Conservation (phyloP, 441 rosid genomes). For the Dalechampia spathulata region DNA sequence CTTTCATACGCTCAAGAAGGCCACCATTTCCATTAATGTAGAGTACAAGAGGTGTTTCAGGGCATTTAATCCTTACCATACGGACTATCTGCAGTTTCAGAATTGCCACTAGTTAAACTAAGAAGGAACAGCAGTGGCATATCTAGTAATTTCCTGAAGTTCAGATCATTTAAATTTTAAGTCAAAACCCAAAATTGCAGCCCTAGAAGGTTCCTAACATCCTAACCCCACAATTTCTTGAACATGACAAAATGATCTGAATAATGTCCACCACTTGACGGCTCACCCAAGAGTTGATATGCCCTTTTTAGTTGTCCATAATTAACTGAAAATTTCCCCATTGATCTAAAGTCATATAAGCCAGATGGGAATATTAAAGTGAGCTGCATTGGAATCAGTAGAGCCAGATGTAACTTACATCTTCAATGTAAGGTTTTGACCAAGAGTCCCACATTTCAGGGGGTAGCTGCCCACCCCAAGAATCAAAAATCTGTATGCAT, state of each 20-base stretch:
- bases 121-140: background rate
- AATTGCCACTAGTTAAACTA: background rate
- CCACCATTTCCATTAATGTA: conserved; percentile 93
- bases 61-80: conserved; percentile 57
- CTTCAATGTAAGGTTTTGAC: conserved; percentile 86
- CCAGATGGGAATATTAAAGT: background rate
- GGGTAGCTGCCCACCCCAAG: conserved; percentile 96
- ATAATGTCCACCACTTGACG: background rate
- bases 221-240: background rate
- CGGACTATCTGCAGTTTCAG: conserved; percentile 48
- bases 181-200: background rate
- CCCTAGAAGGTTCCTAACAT: background rate
- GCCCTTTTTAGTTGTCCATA: no score
- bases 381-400: background rate
- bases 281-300: no score
- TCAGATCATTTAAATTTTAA: no score
- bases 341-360: background rate
- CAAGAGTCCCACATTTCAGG: conserved; percentile 91
- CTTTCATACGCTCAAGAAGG: conserved; percentile 85
- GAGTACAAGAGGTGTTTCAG: conserved; percentile 72
- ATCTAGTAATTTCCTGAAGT: no score
- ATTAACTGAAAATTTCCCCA: no score
- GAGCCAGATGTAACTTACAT: conserved; percentile 36
- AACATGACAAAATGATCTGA: background rate
- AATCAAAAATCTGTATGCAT: conserved; percentile 93